phyloP scores from a whole-genome alignment of 176 grass and related monocot species.

The Pontederia paniculata region DNA sequence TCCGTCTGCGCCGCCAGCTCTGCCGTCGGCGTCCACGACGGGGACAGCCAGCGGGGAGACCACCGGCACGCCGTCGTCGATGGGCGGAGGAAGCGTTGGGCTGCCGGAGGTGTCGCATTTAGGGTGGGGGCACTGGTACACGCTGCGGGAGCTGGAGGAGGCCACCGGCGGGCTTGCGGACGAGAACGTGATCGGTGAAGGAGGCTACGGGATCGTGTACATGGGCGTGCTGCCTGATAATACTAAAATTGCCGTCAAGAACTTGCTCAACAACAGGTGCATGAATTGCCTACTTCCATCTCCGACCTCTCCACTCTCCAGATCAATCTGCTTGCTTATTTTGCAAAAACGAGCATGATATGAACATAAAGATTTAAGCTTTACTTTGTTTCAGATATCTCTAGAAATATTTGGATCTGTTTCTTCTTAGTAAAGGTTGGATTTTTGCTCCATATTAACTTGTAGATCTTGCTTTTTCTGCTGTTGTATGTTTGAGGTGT shows the following conservation, averaged over 20 bases:
- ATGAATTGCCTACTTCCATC: background rate
- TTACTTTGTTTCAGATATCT: too few species aligned
- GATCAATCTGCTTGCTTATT: too few species aligned
- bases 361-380: too few species aligned
- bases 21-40: constrained; percentile 10
- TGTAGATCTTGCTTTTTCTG: too few species aligned
- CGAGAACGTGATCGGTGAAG: constrained; percentile 72
- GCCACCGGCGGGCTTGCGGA: constrained; percentile 48
- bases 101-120: constrained; percentile 46
- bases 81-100: constrained; percentile 7
- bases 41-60: constrained; percentile 34
- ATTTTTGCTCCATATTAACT: too few species aligned
- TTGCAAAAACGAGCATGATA: too few species aligned
- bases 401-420: too few species aligned
- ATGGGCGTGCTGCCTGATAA: constrained; percentile 48
- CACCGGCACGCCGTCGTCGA: constrained; percentile 12
- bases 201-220: constrained; percentile 79
- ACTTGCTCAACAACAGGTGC: constrained; percentile 90
- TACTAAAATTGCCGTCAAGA: constrained; percentile 76
- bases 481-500: too few species aligned
- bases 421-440: too few species aligned
- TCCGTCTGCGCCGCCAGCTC: constrained; percentile 26
- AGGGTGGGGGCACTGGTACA: constrained; percentile 71
- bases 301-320: too few species aligned
- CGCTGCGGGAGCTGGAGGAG: constrained; percentile 55